Percentiles rank a stretch among this genome's conserved stretches.
These are phyloP conservation scores for Eucalyptus sp. DNA, from an alignment of 345 rosid species.

Conservation along the genomic window DNA sequence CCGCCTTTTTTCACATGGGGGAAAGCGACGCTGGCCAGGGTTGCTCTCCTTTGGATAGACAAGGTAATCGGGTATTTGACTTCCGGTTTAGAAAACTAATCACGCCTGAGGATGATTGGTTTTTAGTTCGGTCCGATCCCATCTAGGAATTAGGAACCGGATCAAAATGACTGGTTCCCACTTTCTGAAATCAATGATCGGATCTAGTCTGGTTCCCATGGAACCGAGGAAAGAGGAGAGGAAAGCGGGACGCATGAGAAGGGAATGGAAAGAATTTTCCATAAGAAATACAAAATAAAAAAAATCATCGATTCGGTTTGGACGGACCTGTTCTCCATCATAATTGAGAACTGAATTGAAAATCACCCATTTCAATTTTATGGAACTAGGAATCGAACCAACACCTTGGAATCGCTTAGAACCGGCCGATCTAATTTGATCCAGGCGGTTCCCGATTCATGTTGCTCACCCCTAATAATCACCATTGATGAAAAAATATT, in stretches of 20 bases:
- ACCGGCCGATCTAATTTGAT: rapidly evolving
- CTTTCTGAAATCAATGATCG: too few relatives aligned
- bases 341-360: rapidly evolving
- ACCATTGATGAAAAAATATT: neutral
- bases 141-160: neutral
- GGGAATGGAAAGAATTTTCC: neutral
- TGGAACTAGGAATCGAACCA: rapidly evolving
- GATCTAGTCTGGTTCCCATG: too few relatives aligned
- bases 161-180: neutral
- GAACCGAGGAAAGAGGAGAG: neutral
- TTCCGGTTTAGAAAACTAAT: neutral
- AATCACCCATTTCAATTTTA: too few relatives aligned
- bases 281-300: neutral
- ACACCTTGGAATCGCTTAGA: rapidly evolving
- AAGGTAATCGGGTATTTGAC: neutral
- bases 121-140: neutral
- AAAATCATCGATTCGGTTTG: rapidly evolving
- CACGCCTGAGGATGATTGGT: neutral
- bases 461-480: neutral
- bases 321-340: rapidly evolving
- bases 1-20: neutral
- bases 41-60: neutral
- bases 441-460: rapidly evolving
- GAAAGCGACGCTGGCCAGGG: neutral
- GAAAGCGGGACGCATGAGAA: neutral